A percentile compares a stretch with the other conserved stretches of the same genome.
phyloP scores from a whole-genome alignment of 352 stramenopile species.

The Globisporangium recalcitrans region DNA sequence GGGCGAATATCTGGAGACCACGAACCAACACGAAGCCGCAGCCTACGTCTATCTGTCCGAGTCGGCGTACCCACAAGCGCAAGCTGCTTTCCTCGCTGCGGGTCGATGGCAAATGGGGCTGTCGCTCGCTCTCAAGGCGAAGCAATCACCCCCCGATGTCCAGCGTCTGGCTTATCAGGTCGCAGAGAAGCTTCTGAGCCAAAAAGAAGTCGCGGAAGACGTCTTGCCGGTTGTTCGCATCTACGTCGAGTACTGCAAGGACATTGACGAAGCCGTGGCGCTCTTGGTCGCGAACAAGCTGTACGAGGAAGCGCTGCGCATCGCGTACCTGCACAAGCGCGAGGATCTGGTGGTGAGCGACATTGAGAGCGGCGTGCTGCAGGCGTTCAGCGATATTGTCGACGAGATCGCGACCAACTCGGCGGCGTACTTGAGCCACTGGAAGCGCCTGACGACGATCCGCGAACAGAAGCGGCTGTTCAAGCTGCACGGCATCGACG shows the following conservation, averaged over 20 bases:
- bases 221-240: constrained; percentile 41
- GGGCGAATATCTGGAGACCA: constrained; percentile 32
- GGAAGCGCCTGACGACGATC: constrained; percentile 55
- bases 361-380: constrained; percentile 50
- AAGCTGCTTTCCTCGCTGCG: constrained; percentile 49
- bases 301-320: constrained; percentile 52
- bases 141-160: constrained; percentile 24
- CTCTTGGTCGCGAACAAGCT: constrained; percentile 54
- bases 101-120: constrained; percentile 62
- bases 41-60: constrained; percentile 61
- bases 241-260: constrained; percentile 69
- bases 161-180: constrained; percentile 44
- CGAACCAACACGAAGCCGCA: constrained; percentile 42
- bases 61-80: constrained; percentile 30
- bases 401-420: constrained; percentile 47
- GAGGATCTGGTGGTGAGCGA: constrained; percentile 69
- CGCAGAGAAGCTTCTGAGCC: constrained; percentile 43
- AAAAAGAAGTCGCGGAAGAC: constrained; percentile 24
- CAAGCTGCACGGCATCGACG: constrained; percentile 72
- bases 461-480: constrained; percentile 76
- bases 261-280: constrained; percentile 68
- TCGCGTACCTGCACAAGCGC: constrained; percentile 52
- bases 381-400: constrained; percentile 32
- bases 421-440: constrained; percentile 44
- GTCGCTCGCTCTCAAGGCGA: constrained; percentile 27